These are phyloP conservation scores for Nannochloropsis gaditana DNA, from an alignment of 108 stramenopile species.

Conservation along the genomic window DNA sequence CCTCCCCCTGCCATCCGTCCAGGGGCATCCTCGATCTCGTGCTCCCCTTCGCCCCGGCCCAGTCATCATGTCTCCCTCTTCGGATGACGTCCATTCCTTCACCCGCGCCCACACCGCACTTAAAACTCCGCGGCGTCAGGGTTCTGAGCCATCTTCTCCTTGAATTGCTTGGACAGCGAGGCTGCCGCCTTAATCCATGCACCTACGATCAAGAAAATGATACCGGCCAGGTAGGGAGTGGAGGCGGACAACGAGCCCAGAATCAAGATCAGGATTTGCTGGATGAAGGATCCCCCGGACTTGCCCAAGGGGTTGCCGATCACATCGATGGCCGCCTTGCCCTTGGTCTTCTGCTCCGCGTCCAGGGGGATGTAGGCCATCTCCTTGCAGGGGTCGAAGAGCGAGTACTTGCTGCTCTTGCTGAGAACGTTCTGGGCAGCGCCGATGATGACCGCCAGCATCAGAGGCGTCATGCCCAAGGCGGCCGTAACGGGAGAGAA, in stretches of 20 bases:
- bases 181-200: conserved; percentile 48
- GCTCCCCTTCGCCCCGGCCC: background rate
- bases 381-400: conserved; percentile 95
- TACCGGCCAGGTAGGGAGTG: conserved; percentile 51
- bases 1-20: too few species aligned
- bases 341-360: conserved; percentile 92
- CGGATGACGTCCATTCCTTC: background rate
- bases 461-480: conserved; percentile 83
- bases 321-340: conserved; percentile 98
- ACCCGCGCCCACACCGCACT: background rate
- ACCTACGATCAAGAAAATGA: conserved; percentile 48
- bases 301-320: conserved; percentile 95
- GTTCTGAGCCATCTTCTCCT: conserved; percentile 22
- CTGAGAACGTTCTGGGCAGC: conserved; percentile 86
- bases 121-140: background rate
- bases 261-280: conserved; percentile 51
- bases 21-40: background rate
- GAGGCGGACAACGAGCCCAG: conserved; percentile 53
- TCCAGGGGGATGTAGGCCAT: conserved; percentile 99
- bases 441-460: conserved; percentile 88
- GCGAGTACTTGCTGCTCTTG: conserved; percentile 87
- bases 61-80: background rate
- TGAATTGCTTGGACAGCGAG: conserved; percentile 50
- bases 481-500: conserved; percentile 65
- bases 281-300: conserved; percentile 72